phyloP scores from a whole-genome alignment of 169 alveolate genomes.

The Plasmodium sp. region DNA sequence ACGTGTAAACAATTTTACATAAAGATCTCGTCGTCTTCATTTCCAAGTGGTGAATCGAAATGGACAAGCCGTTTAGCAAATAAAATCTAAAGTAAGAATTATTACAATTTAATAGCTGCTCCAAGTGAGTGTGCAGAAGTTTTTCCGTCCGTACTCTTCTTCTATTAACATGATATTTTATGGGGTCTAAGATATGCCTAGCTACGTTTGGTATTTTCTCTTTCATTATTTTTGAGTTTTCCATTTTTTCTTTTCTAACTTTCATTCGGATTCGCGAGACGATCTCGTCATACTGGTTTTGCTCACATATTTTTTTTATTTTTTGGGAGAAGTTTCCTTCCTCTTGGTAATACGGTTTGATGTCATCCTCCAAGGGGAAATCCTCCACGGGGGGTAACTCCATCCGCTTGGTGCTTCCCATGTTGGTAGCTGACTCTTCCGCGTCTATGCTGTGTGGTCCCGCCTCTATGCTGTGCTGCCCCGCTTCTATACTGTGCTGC shows the following conservation, averaged over 20 bases:
- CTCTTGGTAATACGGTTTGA: conserved; percentile 56
- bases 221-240: conserved; percentile 78
- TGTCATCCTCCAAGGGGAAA: conserved; percentile 34
- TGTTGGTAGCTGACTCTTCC: neutral
- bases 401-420: neutral
- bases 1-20: conserved; percentile 81
- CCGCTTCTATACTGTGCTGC: no score
- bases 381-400: neutral
- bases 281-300: conserved; percentile 82
- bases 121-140: conserved; percentile 81
- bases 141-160: conserved; percentile 79
- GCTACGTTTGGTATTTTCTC: conserved; percentile 82
- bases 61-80: conserved; percentile 78
- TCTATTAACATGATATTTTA: conserved; percentile 80
- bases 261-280: conserved; percentile 84
- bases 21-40: conserved; percentile 79
- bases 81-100: conserved; percentile 77
- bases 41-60: conserved; percentile 81
- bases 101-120: conserved; percentile 81
- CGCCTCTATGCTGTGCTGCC: no score
- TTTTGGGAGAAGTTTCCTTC: conserved; percentile 42
- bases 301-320: conserved; percentile 72
- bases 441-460: neutral
- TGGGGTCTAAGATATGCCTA: conserved; percentile 83
- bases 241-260: conserved; percentile 80